These are phyloP conservation scores for Dothistroma septosporum DNA, from an alignment of 2,329 filamentous ascomycete species.

Conservation along the genomic window DNA sequence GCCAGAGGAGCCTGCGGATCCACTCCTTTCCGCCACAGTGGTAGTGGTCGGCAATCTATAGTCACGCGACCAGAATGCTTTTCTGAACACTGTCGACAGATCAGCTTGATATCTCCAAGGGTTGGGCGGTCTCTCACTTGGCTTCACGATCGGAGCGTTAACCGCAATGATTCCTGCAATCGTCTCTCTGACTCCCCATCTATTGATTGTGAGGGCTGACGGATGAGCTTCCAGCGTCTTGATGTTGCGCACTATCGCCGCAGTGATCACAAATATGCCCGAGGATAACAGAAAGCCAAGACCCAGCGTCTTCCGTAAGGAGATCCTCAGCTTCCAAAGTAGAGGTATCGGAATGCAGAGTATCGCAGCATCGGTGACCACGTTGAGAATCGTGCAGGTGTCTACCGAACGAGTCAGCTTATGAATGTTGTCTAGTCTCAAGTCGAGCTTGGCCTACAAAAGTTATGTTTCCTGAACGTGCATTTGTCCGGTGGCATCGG, in stretches of 20 bases:
- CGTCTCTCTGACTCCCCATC: constrained; percentile 39
- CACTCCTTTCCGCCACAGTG: not conserved
- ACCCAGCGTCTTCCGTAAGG: constrained; percentile 32
- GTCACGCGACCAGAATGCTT: constrained; percentile 30
- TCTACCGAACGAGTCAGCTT: constrained; percentile 29
- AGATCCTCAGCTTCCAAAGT: constrained; percentile 34
- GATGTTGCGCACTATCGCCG: constrained; percentile 35
- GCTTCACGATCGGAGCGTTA: constrained; percentile 35
- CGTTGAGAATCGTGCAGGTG: constrained; percentile 32
- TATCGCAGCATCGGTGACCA: constrained; percentile 34
- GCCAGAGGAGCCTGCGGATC: not conserved
- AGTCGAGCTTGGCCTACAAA: not conserved
- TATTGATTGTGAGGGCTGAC: constrained; percentile 35
- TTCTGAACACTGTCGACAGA: constrained; percentile 20
- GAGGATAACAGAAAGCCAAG: constrained; percentile 35
- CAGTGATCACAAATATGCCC: constrained; percentile 36
- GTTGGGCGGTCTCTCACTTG: constrained; percentile 6
- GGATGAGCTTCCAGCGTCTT: constrained; percentile 32
- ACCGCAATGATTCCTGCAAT: constrained; percentile 37
- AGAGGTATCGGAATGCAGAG: constrained; percentile 36
- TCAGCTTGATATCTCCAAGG: not conserved
- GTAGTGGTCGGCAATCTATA: not conserved
- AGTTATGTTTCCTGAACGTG: constrained; percentile 30
- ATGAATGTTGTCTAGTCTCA: constrained; percentile 6
- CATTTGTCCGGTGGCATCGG: constrained; percentile 30